Conservation (phyloP, 371 early-diverging fungal genomes). For the Actinomucor elegans region DNA sequence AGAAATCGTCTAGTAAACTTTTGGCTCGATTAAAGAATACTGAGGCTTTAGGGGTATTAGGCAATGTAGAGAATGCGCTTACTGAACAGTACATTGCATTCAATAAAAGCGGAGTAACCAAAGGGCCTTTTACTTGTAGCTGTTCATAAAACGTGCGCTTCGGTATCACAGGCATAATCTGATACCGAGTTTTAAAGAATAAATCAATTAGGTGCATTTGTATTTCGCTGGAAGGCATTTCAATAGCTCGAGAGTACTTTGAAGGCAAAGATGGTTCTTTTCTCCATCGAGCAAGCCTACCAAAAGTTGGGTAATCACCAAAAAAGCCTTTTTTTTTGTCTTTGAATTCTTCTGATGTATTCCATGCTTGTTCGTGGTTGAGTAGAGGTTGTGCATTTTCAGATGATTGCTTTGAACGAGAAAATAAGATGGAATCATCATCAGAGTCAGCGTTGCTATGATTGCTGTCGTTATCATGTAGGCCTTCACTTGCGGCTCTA, state of each 20-base stretch:
- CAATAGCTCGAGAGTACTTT: conserved; percentile 22
- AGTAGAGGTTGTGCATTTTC: neutral
- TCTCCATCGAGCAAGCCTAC: conserved; percentile 16
- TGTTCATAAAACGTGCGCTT: conserved; percentile 26
- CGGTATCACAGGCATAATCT: conserved; percentile 15
- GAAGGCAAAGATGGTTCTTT: conserved; percentile 25
- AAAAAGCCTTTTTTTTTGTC: neutral
- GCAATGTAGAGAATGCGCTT: conserved; percentile 9
- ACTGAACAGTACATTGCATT: conserved; percentile 30
- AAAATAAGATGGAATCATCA: conserved; percentile 20
- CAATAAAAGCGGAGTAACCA: conserved; percentile 33
- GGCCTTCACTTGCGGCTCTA: neutral
- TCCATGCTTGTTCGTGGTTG: neutral
- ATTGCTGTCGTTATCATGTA: neutral
- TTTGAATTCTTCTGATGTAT: neutral
- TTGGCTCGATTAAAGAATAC: conserved; percentile 38
- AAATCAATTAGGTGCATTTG: conserved; percentile 29
- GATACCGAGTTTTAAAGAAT: conserved; percentile 24
- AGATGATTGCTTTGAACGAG: conserved; percentile 1
- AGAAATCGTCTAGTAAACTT: conserved; percentile 32
- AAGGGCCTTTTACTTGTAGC: conserved; percentile 20
- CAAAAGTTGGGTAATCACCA: conserved; percentile 10
- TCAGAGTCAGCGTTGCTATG: conserved; percentile 12
- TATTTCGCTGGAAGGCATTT: conserved; percentile 31
- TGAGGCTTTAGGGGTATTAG: conserved; percentile 16